phyloP scores from a whole-genome alignment of 179 eudicot species.

The Patellifolia procumbens region DNA sequence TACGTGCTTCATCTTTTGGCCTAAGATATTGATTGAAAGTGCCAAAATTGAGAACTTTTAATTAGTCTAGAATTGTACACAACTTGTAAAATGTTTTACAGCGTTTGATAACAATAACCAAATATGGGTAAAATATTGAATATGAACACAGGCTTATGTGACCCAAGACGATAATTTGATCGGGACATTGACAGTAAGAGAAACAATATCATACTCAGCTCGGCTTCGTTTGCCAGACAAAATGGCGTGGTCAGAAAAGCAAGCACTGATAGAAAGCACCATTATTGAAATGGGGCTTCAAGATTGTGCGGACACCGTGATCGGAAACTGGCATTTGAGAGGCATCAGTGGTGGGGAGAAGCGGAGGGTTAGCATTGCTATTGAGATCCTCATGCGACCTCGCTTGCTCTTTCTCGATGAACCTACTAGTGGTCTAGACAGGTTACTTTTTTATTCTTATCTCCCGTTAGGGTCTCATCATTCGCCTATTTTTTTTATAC shows the following conservation, averaged over 20 bases:
- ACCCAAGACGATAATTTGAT: slow-evolving; percentile 98
- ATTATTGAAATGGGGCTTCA: slow-evolving; percentile 98
- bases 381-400: slow-evolving; percentile 95
- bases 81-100: neutral
- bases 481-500: no score
- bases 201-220: slow-evolving; percentile 92
- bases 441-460: slow-evolving; percentile 42
- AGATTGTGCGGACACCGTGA: slow-evolving; percentile 93
- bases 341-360: slow-evolving; percentile 97
- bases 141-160: slow-evolving; percentile 99
- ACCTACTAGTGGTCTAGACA: slow-evolving; percentile 98
- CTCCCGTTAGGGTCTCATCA: no score
- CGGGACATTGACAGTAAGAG: slow-evolving; percentile 92
- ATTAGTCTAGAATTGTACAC: neutral
- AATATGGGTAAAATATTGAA: no score
- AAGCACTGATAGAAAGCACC: slow-evolving; percentile 83
- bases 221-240: slow-evolving; percentile 75
- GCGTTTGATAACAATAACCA: no score
- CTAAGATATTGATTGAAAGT: neutral
- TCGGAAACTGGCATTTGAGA: slow-evolving; percentile 97
- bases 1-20: neutral
- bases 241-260: slow-evolving; percentile 75
- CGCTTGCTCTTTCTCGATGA: slow-evolving; percentile 92
- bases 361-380: slow-evolving; percentile 87
- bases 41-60: neutral